Conservation (phyloP, 208 protist genomes). For the Endotrypanum monterogeii region DNA sequence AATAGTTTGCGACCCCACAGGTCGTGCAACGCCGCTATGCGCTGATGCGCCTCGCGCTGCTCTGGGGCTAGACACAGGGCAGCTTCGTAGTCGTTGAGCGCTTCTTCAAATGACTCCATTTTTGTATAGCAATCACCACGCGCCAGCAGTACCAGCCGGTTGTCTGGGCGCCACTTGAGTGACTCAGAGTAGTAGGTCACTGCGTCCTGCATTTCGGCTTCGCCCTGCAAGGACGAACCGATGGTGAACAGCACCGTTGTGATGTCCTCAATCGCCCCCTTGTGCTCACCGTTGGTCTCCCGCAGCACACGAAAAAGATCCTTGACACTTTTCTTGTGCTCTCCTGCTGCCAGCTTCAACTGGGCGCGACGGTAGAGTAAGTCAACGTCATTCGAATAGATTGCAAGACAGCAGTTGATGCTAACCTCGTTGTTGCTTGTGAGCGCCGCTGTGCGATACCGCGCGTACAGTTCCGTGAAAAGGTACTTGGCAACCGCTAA, state of each 20-base stretch:
- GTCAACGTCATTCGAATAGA: slow-evolving; percentile 75
- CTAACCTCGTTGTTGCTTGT: slow-evolving; percentile 63
- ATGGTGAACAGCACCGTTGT: slow-evolving; percentile 81
- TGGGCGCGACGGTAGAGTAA: slow-evolving; percentile 78
- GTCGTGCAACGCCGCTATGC: slow-evolving; percentile 85
- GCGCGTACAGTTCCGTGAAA: slow-evolving; percentile 67
- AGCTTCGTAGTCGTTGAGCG: slow-evolving; percentile 70
- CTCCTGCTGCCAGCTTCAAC: slow-evolving; percentile 55
- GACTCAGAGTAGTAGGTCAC: slow-evolving; percentile 89
- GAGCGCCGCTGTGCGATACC: slow-evolving; percentile 75
- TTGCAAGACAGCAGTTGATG: slow-evolving; percentile 80
- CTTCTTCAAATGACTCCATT: slow-evolving; percentile 74
- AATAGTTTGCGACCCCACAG: slow-evolving; percentile 80
- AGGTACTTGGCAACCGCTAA: slow-evolving; percentile 78
- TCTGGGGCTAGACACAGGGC: slow-evolving; percentile 63
- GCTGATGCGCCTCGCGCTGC: slow-evolving; percentile 45
- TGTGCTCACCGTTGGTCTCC: slow-evolving; percentile 80
- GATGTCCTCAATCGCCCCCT: slow-evolving; percentile 80
- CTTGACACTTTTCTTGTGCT: slow-evolving; percentile 72
- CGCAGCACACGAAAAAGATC: slow-evolving; percentile 87
- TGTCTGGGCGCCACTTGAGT: slow-evolving; percentile 84
- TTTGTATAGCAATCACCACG: slow-evolving; percentile 88
- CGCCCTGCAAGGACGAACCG: slow-evolving; percentile 52
- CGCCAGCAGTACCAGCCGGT: slow-evolving; percentile 80
- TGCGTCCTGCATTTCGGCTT: slow-evolving; percentile 57